phyloP scores from a whole-genome alignment of 2,329 filamentous ascomycete genomes.

The Drechslera avenae region DNA sequence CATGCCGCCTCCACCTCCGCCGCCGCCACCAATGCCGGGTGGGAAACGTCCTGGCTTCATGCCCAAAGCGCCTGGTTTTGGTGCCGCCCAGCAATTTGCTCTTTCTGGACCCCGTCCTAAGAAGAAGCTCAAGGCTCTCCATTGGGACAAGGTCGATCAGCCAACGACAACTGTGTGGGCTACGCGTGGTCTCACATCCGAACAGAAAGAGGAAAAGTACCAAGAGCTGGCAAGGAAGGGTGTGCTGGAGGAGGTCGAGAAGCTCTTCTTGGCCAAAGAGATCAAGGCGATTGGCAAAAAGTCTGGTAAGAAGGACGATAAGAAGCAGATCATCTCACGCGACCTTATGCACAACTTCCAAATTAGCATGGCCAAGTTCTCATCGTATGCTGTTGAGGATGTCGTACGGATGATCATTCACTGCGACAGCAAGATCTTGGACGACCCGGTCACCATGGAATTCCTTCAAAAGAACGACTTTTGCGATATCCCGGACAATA shows the following conservation, averaged over 20 bases:
- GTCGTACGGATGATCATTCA: conserved; percentile 93
- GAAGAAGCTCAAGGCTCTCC: conserved; percentile 99
- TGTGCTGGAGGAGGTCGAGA: conserved; percentile 96
- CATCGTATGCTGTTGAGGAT: conserved; percentile 80
- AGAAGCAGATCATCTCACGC: conserved; percentile 94
- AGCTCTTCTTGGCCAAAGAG: conserved; percentile 96
- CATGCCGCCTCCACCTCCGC: conserved; percentile 59
- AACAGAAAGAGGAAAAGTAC: conserved; percentile 94
- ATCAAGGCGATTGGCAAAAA: conserved; percentile 82
- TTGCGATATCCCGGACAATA: conserved; percentile 90
- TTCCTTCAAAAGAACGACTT: conserved; percentile 92
- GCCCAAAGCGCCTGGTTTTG: conserved; percentile 61
- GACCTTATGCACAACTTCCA: conserved; percentile 65
- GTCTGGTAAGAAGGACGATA: conserved; percentile 80
- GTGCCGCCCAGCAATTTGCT: conserved; percentile 64
- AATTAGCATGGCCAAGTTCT: conserved; percentile 93
- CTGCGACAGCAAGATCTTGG: conserved; percentile 85
- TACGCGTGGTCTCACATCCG: conserved; percentile 78
- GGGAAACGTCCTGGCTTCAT: conserved; percentile 73
- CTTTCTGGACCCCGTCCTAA: conserved; percentile 86
- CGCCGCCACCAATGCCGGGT: conserved; percentile 65
- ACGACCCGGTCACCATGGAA: conserved; percentile 93
- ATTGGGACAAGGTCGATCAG: conserved; percentile 98
- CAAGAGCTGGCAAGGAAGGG: conserved; percentile 90
- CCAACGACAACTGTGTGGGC: conserved; percentile 94